Evolutionary conservation across 1,284 basidiomycete genomes (phyloP).

Genomic region (Puccinia sorghi): DNA sequence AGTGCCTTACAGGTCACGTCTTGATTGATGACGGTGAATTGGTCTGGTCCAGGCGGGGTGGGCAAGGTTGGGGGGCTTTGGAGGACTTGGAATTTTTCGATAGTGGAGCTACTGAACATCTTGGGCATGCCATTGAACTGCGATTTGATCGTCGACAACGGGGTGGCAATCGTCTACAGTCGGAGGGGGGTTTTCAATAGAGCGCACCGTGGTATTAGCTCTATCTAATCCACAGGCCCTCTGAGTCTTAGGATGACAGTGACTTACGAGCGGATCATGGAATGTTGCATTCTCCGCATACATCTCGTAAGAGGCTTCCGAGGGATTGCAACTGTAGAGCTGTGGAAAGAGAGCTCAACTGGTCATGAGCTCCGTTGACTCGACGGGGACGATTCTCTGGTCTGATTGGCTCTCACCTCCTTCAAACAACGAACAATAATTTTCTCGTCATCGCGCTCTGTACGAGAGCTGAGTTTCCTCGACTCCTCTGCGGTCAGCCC

Average conservation of each 20-base stretch:
- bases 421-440: slow-evolving; percentile 46
- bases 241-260: neutral
- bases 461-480: slow-evolving; percentile 4
- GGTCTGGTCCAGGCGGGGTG: slow-evolving; percentile 41
- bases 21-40: slow-evolving; percentile 51
- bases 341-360: neutral
- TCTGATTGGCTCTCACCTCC: slow-evolving; percentile 31
- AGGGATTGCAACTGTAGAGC: slow-evolving; percentile 50
- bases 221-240: too few relatives aligned
- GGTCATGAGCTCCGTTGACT: neutral
- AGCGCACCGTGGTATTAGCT: too few relatives aligned
- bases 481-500: slow-evolving; percentile 45
- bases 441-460: slow-evolving; percentile 44
- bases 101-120: slow-evolving; percentile 49
- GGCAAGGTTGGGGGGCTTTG: slow-evolving; percentile 46
- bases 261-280: slow-evolving; percentile 51
- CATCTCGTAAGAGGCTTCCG: slow-evolving; percentile 42
- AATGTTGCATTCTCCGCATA: slow-evolving; percentile 51
- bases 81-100: slow-evolving; percentile 50
- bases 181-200: too few relatives aligned
- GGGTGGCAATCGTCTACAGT: slow-evolving; percentile 47
- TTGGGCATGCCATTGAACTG: slow-evolving; percentile 52
- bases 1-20: slow-evolving; percentile 49
- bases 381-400: neutral
- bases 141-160: slow-evolving; percentile 45